These are phyloP conservation scores for Polychaeton citri DNA, from an alignment of 2,329 filamentous ascomycete genomes.

Conservation along the genomic window DNA sequence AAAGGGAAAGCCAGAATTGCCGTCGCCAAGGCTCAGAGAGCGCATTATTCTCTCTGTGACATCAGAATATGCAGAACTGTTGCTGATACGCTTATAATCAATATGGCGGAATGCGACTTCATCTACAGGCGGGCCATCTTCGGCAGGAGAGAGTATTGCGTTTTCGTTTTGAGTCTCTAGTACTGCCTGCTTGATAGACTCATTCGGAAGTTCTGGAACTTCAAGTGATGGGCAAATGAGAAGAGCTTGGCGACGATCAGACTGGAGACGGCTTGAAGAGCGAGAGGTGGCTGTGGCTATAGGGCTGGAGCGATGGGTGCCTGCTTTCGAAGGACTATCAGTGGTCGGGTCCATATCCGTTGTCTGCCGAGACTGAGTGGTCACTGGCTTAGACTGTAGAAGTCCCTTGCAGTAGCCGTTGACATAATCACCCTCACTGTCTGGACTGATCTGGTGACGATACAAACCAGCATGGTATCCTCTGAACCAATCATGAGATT, in stretches of 20 bases:
- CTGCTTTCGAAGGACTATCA: slow-evolving; percentile 13
- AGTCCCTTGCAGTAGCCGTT: slow-evolving; percentile 22
- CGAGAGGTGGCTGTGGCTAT: slow-evolving; percentile 2
- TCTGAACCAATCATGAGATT: slow-evolving; percentile 15
- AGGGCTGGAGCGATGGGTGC: slow-evolving; percentile 14
- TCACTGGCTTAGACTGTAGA: slow-evolving; percentile 12
- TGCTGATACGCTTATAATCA: slow-evolving; percentile 13
- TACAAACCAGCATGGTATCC: slow-evolving; percentile 20
- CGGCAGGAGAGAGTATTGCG: slow-evolving; percentile 16
- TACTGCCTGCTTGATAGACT: slow-evolving; percentile 19
- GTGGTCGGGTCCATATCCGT: slow-evolving; percentile 5
- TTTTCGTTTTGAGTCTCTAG: slow-evolving; percentile 21
- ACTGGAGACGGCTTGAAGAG: slow-evolving; percentile 6
- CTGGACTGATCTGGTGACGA: slow-evolving; percentile 13
- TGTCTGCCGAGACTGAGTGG: neutral
- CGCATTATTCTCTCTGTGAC: neutral
- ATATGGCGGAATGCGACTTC: slow-evolving; percentile 16
- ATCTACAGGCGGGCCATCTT: slow-evolving; percentile 13
- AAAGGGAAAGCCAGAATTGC: slow-evolving; percentile 9
- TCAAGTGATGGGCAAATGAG: slow-evolving; percentile 15
- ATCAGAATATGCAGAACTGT: neutral
- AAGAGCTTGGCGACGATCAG: slow-evolving; percentile 2
- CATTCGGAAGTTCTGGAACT: slow-evolving; percentile 10
- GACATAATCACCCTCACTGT: slow-evolving; percentile 15
- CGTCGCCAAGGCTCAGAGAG: slow-evolving; percentile 4